Evolutionary conservation across 306 rosid genomes (phyloP), one percentile per base, ranked within the genome.

Genomic region (Vigna hirtella): DNA sequence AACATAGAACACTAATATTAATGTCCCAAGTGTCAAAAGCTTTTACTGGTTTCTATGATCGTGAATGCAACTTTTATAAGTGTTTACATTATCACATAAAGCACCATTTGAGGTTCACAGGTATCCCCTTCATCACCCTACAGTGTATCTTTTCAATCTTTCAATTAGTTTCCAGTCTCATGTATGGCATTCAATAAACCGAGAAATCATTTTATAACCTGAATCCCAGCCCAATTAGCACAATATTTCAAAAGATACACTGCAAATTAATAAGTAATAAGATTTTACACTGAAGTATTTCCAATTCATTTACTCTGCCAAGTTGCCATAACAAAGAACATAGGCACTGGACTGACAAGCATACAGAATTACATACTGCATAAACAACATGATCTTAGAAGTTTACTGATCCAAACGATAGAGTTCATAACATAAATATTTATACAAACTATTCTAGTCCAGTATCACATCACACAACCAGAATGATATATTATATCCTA

Each of bases 381-480:
- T 22, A 74, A 48, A 62, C n/a, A 57, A 66, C 75, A 51, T 71
- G 59, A 15, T 40, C 13, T 6, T 14, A 43, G 32, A 71, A 71
- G 74, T 79, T 72, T 76, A 53, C 30, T 32, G 70, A 14, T 79
- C 73, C 56, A 81, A 34, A 42, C 20, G 13, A 47, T 14, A 77
- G 20, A 70, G 32, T 56, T 50, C 64, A 73, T 40, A 69, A 30
- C 55, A 52, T 81, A 40, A 51, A 79, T 78, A 81, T 85, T 82
- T 88, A 92, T 82, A 74, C 70, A 62, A 52, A 62, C 12, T 62
- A 34, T 80, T 82, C 58, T 73, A 62, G 59, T 30, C 56, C 49
- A 73, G 62, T 55, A 30, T 28, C 47, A 52, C 13, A 61, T 78
- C 30, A 49, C 50, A 67, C 62, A 28, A 38, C 20, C 13, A 69